Conservation (phyloP, 306 rosid species). For the Biancaea sappan region DNA sequence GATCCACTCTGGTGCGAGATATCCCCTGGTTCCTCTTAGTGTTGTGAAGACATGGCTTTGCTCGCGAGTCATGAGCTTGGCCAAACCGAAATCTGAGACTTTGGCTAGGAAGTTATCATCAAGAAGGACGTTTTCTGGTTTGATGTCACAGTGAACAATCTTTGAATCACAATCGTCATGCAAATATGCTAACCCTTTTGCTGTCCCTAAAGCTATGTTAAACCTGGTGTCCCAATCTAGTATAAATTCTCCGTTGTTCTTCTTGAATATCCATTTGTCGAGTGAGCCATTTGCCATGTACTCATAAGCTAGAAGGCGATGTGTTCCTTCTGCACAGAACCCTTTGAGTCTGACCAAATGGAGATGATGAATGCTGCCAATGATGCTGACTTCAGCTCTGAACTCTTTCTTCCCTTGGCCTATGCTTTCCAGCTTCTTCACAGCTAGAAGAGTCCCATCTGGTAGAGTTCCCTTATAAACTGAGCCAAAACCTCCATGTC, state of each 20-base stretch:
- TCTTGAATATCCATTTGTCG: conserved; percentile 85
- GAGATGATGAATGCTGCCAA: conserved; percentile 90
- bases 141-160: conserved; percentile 92
- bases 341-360: conserved; percentile 83
- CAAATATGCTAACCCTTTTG: conserved; percentile 86
- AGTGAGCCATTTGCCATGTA: conserved; percentile 85
- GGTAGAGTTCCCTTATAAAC: conserved; percentile 76
- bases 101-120: conserved; percentile 72
- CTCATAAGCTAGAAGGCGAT: conserved; percentile 83
- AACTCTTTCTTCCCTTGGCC: conserved; percentile 98
- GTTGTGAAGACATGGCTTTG: conserved; percentile 95
- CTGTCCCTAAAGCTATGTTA: conserved; percentile 84
- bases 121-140: conserved; percentile 92
- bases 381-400: conserved; percentile 94
- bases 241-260: conserved; percentile 47
- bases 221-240: conserved; percentile 84
- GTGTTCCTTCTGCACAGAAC: conserved; percentile 84
- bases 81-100: conserved; percentile 91
- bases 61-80: conserved; percentile 84
- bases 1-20: conserved; percentile 96
- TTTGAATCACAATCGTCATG: conserved; percentile 90
- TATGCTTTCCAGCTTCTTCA: conserved; percentile 83
- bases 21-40: conserved; percentile 83
- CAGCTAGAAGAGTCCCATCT: conserved; percentile 80
- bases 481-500: conserved; percentile 93